phyloP scores from a whole-genome alignment of 225 moss, liverwort and hornwort genomes.

The Rhytidiadelphus loreus region DNA sequence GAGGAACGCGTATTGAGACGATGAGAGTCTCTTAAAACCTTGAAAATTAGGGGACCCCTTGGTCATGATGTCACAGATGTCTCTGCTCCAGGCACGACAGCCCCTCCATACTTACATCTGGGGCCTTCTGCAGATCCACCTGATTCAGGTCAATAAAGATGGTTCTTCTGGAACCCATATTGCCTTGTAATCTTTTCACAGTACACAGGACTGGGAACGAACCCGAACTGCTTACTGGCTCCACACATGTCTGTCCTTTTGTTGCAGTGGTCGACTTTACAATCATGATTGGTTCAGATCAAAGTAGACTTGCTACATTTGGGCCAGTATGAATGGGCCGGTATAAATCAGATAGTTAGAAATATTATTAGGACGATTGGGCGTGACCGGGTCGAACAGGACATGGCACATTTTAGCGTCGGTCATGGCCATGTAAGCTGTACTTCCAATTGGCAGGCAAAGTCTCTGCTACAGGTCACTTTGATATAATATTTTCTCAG shows the following conservation, averaged over 20 bases:
- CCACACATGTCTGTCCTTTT: conserved; percentile 28
- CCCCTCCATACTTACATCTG: conserved; percentile 3
- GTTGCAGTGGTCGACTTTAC: conserved; percentile 15
- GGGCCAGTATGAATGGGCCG: conserved; percentile 1
- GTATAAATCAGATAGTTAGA: conserved; percentile 3
- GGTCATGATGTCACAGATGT: background rate
- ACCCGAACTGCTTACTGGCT: conserved; percentile 22
- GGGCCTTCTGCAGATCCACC: conserved; percentile 9
- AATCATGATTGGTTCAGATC: conserved; percentile 25
- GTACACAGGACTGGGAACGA: conserved; percentile 27
- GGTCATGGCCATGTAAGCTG: conserved; percentile 24
- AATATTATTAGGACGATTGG: conserved; percentile 14
- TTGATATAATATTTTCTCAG: conserved; percentile 8
- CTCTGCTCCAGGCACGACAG: conserved; percentile 3
- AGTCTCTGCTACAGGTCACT: conserved; percentile 15
- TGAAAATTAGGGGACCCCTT: background rate
- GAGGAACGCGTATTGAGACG: background rate
- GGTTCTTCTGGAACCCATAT: conserved; percentile 16
- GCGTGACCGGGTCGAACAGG: conserved; percentile 17
- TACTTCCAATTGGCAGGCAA: conserved; percentile 10
- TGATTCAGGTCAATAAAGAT: conserved; percentile 22
- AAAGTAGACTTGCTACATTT: conserved; percentile 11
- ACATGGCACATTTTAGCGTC: conserved; percentile 5
- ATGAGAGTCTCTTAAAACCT: background rate
- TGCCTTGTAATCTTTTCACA: conserved; percentile 12